Conservation (phyloP, 208 protist species). For the Phytomonas sp. region DNA sequence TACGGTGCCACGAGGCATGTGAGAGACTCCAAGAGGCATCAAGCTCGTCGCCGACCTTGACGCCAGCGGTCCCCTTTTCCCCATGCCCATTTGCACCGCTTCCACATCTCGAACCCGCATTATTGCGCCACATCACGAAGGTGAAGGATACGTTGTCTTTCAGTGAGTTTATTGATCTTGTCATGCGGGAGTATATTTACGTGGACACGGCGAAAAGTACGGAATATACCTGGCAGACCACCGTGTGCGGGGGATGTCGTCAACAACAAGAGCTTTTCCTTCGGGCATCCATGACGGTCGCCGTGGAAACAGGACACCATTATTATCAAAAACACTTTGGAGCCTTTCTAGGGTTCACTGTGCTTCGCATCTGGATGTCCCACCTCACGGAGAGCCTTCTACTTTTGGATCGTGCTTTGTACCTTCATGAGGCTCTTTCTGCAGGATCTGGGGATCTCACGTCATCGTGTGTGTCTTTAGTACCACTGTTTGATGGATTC, state of each 20-base stretch:
- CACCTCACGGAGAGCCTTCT: constrained; percentile 74
- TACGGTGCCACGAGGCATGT: neutral
- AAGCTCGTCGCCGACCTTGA: neutral
- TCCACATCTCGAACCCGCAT: constrained; percentile 69
- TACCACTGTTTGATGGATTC: constrained; percentile 78
- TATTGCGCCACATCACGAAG: constrained; percentile 57
- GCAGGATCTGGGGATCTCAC: neutral
- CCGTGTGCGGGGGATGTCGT: constrained; percentile 41
- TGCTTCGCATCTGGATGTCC: constrained; percentile 88
- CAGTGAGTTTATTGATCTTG: constrained; percentile 24
- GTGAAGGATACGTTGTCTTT: constrained; percentile 61
- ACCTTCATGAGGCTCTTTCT: constrained; percentile 46
- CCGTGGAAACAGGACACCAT: constrained; percentile 21
- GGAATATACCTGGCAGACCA: constrained; percentile 26
- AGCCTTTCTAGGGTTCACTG: constrained; percentile 67
- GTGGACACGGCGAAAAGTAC: constrained; percentile 19
- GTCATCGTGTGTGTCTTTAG: constrained; percentile 52
- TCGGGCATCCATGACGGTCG: constrained; percentile 4
- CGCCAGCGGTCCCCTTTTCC: too few species aligned
- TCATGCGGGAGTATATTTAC: constrained; percentile 55
- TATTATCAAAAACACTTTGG: constrained; percentile 32
- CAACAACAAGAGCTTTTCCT: constrained; percentile 30
- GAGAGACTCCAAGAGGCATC: neutral
- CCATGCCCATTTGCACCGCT: constrained; percentile 23
- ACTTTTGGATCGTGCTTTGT: constrained; percentile 71